phyloP scores from a whole-genome alignment of 1,139 yeast genomes.

The Taiozyma sp. region DNA sequence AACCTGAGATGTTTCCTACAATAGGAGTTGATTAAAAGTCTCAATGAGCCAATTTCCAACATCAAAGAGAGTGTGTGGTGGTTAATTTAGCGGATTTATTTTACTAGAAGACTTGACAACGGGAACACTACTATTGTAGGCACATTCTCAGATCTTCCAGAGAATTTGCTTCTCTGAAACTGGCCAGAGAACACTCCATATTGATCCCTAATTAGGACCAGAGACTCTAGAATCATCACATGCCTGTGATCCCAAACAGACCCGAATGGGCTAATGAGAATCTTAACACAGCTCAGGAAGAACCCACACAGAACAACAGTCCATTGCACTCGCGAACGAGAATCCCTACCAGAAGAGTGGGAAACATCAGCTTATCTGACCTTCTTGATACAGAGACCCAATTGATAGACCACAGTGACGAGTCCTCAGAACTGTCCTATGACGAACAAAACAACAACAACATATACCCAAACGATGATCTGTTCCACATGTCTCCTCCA shows the following conservation, averaged over 20 bases:
- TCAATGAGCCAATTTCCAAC: too few species aligned
- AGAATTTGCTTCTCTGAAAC: too few species aligned
- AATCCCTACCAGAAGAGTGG: not conserved
- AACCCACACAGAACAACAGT: not conserved
- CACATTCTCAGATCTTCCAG: too few species aligned
- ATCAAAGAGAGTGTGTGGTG: too few species aligned
- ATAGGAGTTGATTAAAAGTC: too few species aligned
- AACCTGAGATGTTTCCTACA: too few species aligned
- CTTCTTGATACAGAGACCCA: not conserved
- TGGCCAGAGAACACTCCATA: too few species aligned
- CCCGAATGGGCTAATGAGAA: not conserved
- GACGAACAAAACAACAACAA: not conserved
- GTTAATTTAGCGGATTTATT: too few species aligned
- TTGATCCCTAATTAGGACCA: not conserved
- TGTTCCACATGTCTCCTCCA: not conserved
- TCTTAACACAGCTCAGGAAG: not conserved
- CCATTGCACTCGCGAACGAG: not conserved
- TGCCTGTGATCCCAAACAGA: not conserved
- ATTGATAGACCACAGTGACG: not conserved
- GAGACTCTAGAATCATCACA: not conserved
- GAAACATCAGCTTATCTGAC: not conserved
- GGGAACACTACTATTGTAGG: too few species aligned
- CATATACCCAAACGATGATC: not conserved
- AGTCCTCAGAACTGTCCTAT: not conserved
- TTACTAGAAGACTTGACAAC: too few species aligned